Conservation (phyloP, 139 green algal genomes). For the Penium margaritaceum region DNA sequence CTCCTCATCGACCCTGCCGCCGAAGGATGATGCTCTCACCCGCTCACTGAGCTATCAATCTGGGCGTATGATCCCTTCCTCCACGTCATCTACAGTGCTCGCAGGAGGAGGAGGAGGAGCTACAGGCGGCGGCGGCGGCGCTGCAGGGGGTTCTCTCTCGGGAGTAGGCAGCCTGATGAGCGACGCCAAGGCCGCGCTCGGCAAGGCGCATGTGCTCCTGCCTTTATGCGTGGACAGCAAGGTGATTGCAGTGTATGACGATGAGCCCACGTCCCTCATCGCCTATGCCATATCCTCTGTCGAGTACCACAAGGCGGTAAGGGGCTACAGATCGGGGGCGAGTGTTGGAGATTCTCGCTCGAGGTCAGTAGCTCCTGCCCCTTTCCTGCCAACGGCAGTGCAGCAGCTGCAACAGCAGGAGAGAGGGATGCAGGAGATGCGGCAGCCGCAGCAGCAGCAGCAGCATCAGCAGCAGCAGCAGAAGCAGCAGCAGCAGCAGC, state of each 20-base stretch:
- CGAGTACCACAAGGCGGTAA: slow-evolving; percentile 35
- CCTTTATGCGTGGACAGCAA: background rate
- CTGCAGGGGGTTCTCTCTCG: too few species aligned
- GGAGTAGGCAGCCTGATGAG: too few species aligned
- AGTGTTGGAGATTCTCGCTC: too few species aligned
- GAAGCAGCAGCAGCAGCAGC: background rate
- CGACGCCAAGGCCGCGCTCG: background rate
- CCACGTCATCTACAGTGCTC: too few species aligned
- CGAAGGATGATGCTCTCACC: too few species aligned
- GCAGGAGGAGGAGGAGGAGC: too few species aligned
- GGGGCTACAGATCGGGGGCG: too few species aligned
- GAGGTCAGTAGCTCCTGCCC: too few species aligned
- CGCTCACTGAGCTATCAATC: too few species aligned
- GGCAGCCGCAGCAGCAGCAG: background rate
- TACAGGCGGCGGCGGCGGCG: too few species aligned
- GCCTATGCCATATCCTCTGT: slow-evolving; percentile 40
- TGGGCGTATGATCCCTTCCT: too few species aligned
- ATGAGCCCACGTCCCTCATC: slow-evolving; percentile 48
- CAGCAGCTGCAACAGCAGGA: background rate
- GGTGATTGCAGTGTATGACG: slow-evolving; percentile 26
- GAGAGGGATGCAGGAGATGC: background rate
- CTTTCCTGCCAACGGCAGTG: background rate
- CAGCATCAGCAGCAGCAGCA: background rate
- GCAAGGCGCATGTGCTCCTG: background rate
- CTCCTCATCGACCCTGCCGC: too few species aligned